These are phyloP conservation scores for Protomyces arabidopsidicola DNA, from an alignment of 1,139 yeast species.

Conservation along the genomic window DNA sequence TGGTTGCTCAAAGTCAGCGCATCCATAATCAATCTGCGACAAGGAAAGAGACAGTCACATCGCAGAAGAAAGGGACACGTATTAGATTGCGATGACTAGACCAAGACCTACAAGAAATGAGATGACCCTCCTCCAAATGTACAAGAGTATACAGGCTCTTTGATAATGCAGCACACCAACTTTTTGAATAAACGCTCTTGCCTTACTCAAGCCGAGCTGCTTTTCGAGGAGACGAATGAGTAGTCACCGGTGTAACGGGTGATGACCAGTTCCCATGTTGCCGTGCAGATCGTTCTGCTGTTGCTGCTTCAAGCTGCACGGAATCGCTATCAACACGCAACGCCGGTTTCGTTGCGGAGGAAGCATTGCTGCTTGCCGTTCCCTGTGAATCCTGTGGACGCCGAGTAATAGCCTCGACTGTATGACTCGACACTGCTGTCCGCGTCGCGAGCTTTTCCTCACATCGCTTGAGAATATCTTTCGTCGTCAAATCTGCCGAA, in stretches of 20 bases:
- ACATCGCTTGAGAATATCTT: constrained; percentile 37
- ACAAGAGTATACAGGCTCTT: background rate
- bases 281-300: constrained; percentile 6
- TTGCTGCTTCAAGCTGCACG: constrained; percentile 11
- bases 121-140: background rate
- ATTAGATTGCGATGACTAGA: background rate
- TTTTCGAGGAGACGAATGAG: background rate
- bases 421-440: constrained; percentile 12
- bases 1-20: background rate
- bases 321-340: constrained; percentile 18
- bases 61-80: background rate
- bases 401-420: constrained; percentile 24
- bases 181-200: background rate
- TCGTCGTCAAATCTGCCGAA: constrained; percentile 36
- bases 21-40: background rate
- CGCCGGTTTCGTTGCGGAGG: constrained; percentile 4
- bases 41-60: background rate
- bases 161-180: background rate
- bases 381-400: constrained; percentile 1
- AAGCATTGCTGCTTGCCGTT: background rate
- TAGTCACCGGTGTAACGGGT: background rate
- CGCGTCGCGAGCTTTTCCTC: constrained; percentile 29
- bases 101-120: background rate
- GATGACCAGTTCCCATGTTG: background rate
- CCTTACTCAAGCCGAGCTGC: background rate